Evolutionary conservation across 2,329 filamentous ascomycete species (phyloP), one percentile per base, ranked within the genome.

Genomic region (Verticillium albo-atrum): DNA sequence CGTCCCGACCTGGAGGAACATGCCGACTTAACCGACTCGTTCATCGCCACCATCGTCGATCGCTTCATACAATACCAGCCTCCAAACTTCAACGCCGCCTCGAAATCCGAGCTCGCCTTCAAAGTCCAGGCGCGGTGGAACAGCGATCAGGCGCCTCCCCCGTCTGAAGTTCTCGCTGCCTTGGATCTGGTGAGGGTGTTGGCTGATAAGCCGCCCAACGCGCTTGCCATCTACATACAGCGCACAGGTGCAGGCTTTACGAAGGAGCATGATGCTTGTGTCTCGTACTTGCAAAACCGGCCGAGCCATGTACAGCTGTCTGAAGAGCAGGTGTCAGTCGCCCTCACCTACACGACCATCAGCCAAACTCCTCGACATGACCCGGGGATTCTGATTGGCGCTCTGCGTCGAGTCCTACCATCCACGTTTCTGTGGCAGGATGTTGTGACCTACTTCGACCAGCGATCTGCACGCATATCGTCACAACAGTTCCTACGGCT

Each of bases 51-150:
- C 61, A 88, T 96, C 60, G 81, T 97, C 73, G 91, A 97, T 72
- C 90, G 91, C 66, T 90, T 96, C 67, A 87, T 96, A 58, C 88
- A 95, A 73, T 88, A 93, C 67, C 92, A 93, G 56, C 92, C 92
- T 30, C 90, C 90, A 27, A 92, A 89, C 72, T 96, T 96, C 78
- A 91, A 90, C 68, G 86, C 92, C 58, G 82, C 88, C 57, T 88
- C 85, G 60, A 87, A 90, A 69, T 81, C 88, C 63, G 89, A 92
- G 68, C 82, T 90, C 15, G 81, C 83, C 60, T 82, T 85, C 69
- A 89, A 87, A 64, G 82, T 88, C 60, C 82, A 82, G 67, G 81
- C 89, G 59, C 85, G 91, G 66, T 96, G 91, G 72, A 81, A 80
- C 60, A 75, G 82, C 56, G 86, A 89, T 62, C 77, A 85, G 58